These are phyloP conservation scores for Parsonsia alboflavescens DNA, from an alignment of 257 asterid genomes.

Conservation along the genomic window DNA sequence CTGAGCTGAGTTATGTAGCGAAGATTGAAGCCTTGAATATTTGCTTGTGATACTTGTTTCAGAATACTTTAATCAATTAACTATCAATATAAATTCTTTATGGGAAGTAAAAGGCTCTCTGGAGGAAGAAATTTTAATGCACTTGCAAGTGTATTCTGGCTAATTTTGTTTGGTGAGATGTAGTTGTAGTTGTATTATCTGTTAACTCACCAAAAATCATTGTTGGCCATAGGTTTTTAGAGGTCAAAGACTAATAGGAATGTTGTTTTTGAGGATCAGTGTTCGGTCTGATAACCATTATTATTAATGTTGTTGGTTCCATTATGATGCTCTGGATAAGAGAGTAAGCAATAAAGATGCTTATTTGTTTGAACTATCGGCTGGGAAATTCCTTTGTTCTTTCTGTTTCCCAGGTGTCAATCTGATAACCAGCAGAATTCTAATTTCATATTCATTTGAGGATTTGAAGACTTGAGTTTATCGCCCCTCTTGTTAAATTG, in stretches of 20 bases:
- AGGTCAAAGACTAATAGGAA: background rate
- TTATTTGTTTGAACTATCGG: background rate
- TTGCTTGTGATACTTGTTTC: background rate
- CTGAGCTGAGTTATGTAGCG: background rate
- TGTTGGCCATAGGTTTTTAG: background rate
- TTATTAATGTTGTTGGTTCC: background rate
- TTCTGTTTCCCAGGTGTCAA: background rate
- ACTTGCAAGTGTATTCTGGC: background rate
- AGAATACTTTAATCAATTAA: background rate
- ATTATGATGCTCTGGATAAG: background rate
- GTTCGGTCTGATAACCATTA: background rate
- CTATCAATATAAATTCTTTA: background rate
- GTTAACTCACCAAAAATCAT: background rate
- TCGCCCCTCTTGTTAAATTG: background rate
- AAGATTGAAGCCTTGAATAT: background rate
- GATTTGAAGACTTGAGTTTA: background rate
- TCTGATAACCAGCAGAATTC: background rate
- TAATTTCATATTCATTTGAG: background rate
- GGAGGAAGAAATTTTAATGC: background rate
- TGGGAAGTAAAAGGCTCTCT: background rate
- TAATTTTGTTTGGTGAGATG: background rate
- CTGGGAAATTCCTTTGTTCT: background rate
- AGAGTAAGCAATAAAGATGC: background rate
- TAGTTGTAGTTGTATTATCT: background rate
- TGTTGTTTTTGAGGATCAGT: background rate